These are phyloP conservation scores for Triglochin maritima DNA, from an alignment of 106 monocot genomes.

Conservation along the genomic window DNA sequence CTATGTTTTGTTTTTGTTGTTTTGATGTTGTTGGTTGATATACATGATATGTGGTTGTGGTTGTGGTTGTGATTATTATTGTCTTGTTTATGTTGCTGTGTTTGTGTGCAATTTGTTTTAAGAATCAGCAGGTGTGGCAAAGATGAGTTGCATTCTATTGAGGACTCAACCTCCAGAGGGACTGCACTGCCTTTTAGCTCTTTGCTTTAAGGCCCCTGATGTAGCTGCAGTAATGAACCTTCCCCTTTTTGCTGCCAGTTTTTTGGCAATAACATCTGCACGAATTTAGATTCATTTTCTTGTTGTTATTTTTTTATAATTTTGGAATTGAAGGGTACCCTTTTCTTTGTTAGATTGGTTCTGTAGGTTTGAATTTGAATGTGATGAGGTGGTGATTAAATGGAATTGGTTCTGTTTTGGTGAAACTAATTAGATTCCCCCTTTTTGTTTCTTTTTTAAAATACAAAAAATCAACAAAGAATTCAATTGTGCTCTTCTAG, in stretches of 20 bases:
- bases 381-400: neutral
- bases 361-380: neutral
- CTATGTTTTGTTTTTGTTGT: neutral
- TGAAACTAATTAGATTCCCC: too few relatives aligned
- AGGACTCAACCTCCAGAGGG: neutral
- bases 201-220: conserved; percentile 6
- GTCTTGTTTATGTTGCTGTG: neutral
- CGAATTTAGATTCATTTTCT: neutral
- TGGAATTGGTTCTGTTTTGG: neutral
- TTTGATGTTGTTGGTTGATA: neutral
- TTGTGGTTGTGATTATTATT: conserved; percentile 1
- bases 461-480: too few relatives aligned
- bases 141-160: conserved; percentile 9
- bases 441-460: too few relatives aligned
- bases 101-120: neutral
- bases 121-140: neutral
- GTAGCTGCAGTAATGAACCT: conserved; percentile 7
- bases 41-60: neutral
- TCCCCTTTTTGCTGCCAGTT: neutral
- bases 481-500: too few relatives aligned
- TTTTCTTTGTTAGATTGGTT: neutral
- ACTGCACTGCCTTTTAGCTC: conserved; percentile 2
- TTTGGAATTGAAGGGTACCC: neutral
- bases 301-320: neutral
- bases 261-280: neutral